A percentile compares a stretch with the other conserved stretches of the same genome.
Evolutionary conservation across 75 land plant genomes (phyloP).

Genomic region (Adiantum capillusveneris): DNA sequence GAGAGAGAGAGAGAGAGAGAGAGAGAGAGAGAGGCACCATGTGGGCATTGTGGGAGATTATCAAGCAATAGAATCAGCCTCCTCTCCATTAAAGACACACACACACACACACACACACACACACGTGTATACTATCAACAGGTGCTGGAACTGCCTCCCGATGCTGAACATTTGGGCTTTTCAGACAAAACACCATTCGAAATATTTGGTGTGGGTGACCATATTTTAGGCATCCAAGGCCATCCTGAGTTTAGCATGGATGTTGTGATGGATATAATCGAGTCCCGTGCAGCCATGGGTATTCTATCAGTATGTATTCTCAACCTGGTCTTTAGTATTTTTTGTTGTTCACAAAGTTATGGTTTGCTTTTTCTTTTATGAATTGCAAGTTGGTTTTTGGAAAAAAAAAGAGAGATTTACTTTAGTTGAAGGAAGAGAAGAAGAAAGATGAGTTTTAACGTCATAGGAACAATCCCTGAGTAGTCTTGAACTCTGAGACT

Average conservation of each 20-base stretch:
- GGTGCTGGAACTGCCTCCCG: slow-evolving; percentile 59
- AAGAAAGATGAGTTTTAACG: no score
- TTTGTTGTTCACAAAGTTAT: neutral
- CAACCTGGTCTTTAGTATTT: no score
- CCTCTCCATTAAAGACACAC: no score
- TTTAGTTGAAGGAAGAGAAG: no score
- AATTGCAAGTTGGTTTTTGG: neutral
- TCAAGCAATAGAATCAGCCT: no score
- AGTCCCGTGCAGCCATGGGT: slow-evolving; percentile 34
- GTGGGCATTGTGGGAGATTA: neutral
- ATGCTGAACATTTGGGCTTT: slow-evolving; percentile 56
- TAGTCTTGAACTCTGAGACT: no score
- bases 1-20: no score
- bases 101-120: no score
- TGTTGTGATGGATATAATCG: slow-evolving; percentile 55
- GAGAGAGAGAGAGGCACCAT: no score
- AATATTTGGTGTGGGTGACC: slow-evolving; percentile 56
- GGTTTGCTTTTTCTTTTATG: neutral
- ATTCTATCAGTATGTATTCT: slow-evolving; percentile 31
- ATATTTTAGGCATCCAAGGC: slow-evolving; percentile 80
- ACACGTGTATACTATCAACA: slow-evolving; percentile 4
- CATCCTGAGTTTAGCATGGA: slow-evolving; percentile 89
- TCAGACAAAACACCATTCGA: slow-evolving; percentile 69
- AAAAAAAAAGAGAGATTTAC: neutral
- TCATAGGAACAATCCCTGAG: no score